Conservation (phyloP, 495 filamentous ascomycete genomes). For the Lineolata rhizophorae region DNA sequence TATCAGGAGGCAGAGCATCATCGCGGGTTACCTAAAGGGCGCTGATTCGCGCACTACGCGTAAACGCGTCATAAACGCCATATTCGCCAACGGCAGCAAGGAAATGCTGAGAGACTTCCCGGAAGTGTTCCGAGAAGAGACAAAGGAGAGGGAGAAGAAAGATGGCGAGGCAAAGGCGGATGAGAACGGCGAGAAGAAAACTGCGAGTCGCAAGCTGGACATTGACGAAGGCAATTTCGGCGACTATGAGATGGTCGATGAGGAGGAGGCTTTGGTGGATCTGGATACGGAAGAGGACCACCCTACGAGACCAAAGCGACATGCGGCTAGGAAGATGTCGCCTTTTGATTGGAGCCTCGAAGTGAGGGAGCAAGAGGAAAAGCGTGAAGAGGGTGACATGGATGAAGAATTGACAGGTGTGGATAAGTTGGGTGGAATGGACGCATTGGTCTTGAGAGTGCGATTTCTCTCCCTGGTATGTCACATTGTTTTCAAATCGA, state of each 20-base stretch:
- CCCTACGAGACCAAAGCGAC: neutral
- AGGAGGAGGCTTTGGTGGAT: conserved; percentile 20
- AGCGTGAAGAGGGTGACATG: too few relatives aligned
- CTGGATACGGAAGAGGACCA: conserved; percentile 13
- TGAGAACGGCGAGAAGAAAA: too few relatives aligned
- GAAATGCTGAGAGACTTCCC: conserved; percentile 29
- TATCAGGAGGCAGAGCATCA: too few relatives aligned
- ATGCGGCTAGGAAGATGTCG: neutral
- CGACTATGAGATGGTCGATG: conserved; percentile 33
- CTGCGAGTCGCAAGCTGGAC: too few relatives aligned
- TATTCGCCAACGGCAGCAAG: conserved; percentile 37
- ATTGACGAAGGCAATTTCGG: conserved; percentile 35
- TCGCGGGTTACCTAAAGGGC: conserved; percentile 31
- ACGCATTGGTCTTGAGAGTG: neutral
- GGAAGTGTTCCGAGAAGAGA: conserved; percentile 38
- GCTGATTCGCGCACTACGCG: conserved; percentile 18
- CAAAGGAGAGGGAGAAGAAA: conserved; percentile 23
- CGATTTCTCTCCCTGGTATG: too few relatives aligned
- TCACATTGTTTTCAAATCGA: too few relatives aligned
- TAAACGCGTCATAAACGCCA: conserved; percentile 34
- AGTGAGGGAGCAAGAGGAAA: too few relatives aligned
- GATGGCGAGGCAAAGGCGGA: conserved; percentile 11
- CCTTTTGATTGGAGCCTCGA: neutral
- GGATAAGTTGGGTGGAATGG: neutral
- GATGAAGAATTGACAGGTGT: too few relatives aligned